Evolutionary conservation across 805 yeast species (phyloP).

Genomic region (Torulaspora delbrueckii): DNA sequence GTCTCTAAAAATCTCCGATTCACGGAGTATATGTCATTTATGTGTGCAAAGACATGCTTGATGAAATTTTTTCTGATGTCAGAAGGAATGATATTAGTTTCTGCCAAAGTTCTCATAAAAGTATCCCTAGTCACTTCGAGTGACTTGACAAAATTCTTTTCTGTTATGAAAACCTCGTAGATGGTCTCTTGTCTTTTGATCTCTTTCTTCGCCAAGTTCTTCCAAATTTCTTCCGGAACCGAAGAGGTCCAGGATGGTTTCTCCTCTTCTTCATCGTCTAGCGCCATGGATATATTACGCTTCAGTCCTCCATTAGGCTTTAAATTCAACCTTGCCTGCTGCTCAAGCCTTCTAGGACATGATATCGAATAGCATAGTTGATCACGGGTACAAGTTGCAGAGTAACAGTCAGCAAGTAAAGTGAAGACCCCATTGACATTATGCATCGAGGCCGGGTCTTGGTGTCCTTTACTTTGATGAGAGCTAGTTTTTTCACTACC

Average conservation of each 20-base stretch:
- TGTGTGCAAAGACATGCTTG: conserved; percentile 85
- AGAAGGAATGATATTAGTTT: conserved; percentile 81
- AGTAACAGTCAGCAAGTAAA: conserved; percentile 86
- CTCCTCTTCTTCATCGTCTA: conserved; percentile 64
- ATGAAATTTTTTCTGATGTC: conserved; percentile 86
- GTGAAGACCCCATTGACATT: conserved; percentile 88
- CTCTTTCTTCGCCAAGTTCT: conserved; percentile 73
- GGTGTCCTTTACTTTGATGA: conserved; percentile 9
- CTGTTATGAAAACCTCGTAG: conserved; percentile 89
- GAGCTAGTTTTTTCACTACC: conserved; percentile 26
- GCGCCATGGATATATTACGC: conserved; percentile 46
- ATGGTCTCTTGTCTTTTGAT: conserved; percentile 92
- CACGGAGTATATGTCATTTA: conserved; percentile 77
- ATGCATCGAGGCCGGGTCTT: conserved; percentile 26
- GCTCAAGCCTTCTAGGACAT: conserved; percentile 92
- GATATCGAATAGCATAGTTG: conserved; percentile 89
- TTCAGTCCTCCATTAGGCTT: conserved; percentile 82
- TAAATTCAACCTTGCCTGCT: conserved; percentile 86
- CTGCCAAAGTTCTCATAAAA: conserved; percentile 87
- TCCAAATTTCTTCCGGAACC: conserved; percentile 75
- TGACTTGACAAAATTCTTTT: conserved; percentile 91
- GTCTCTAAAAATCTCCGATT: conserved; percentile 86
- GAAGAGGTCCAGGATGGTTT: conserved; percentile 91
- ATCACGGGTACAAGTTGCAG: conserved; percentile 92
- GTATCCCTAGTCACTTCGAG: conserved; percentile 88